phyloP scores from a whole-genome alignment of 345 rosid genomes.

The Citropsis articulata region DNA sequence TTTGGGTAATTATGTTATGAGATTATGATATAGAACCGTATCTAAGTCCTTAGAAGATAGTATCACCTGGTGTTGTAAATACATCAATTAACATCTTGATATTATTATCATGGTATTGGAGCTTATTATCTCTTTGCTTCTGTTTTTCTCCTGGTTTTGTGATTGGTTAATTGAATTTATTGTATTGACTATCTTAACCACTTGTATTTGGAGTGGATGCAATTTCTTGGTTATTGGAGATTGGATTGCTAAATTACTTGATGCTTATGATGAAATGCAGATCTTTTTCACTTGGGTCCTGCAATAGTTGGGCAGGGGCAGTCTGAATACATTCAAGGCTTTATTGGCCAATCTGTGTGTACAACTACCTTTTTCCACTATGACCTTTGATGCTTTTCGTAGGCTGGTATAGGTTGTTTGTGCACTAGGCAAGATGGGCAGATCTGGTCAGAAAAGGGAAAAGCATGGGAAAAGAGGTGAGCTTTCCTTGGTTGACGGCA shows the following conservation, averaged over 20 bases:
- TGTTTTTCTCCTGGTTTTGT: background rate
- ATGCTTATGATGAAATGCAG: background rate
- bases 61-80: background rate
- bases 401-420: background rate
- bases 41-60: background rate
- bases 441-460: constrained; percentile 39
- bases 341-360: background rate
- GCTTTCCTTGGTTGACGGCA: constrained; percentile 11
- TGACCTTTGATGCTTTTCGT: background rate
- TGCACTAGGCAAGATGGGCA: constrained; percentile 46
- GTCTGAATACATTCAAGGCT: background rate
- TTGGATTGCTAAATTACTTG: background rate
- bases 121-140: background rate
- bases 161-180: background rate
- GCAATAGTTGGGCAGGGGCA: background rate
- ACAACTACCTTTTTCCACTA: background rate
- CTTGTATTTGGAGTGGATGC: background rate
- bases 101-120: background rate
- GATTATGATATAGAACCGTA: background rate
- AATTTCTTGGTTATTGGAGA: background rate
- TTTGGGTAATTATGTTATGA: background rate
- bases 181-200: background rate
- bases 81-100: background rate
- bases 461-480: constrained; percentile 34
- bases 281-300: background rate